Percentiles rank a stretch among this genome's conserved stretches.
Conservation (phyloP, 2,329 filamentous ascomycete species). For the Pseudocercospora macadamiae region DNA sequence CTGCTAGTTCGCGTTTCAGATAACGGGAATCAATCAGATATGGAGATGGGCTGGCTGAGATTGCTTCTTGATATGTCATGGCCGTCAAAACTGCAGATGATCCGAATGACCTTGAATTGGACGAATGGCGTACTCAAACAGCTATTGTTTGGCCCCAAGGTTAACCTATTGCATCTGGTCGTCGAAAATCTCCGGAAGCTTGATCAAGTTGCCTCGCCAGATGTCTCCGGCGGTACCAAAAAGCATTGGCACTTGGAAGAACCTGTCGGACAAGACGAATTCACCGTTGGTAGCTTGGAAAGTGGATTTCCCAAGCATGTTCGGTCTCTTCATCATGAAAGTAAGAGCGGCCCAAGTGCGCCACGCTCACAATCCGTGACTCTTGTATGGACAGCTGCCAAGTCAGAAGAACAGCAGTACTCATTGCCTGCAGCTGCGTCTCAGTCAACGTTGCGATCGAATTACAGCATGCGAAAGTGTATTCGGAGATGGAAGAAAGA, state of each 20-base stretch:
- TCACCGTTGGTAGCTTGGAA: background rate
- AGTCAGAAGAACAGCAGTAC: background rate
- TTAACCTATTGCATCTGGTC: background rate
- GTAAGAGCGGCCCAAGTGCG: background rate
- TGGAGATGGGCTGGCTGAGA: constrained; percentile 1
- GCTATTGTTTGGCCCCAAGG: background rate
- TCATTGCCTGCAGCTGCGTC: background rate
- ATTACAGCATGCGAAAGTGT: background rate
- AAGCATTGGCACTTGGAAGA: background rate
- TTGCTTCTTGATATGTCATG: background rate
- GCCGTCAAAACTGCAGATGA: background rate
- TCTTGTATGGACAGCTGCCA: background rate
- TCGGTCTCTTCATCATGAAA: background rate
- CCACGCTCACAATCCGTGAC: background rate
- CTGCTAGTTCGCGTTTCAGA: constrained; percentile 1
- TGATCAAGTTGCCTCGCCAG: background rate
- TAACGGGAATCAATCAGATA: background rate
- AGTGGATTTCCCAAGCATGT: background rate
- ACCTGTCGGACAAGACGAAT: background rate
- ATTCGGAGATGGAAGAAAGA: background rate
- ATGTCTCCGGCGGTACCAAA: background rate
- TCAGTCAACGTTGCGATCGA: background rate
- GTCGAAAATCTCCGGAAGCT: background rate
- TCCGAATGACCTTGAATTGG: background rate
- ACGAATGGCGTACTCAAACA: background rate